Base-by-base conservation (phyloP, 768 basidiomycete genomes). In the Serendipita sp. region DNA sequence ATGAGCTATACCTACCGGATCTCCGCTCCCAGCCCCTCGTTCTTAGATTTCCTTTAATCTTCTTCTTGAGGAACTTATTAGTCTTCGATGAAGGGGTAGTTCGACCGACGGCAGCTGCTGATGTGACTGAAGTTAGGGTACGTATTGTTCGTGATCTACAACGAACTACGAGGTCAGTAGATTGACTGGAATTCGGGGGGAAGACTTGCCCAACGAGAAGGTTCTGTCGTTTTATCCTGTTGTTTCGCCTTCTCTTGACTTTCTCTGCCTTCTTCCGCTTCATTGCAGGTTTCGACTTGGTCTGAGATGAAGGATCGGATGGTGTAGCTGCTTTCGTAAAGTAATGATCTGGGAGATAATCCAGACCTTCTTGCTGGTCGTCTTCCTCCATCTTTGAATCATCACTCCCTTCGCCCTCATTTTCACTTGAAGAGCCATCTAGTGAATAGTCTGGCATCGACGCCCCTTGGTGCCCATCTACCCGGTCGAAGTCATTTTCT, bases 291-390 rank as follows among this genome's bases (percentile, higher is more conserved):
- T 31, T 60, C n/a, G 27, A 37, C 18, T 29, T 36, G 13, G 27
- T 33, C 10, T 8, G 10, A 23, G 55, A n/a, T 23, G 55, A 31
- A 31, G 16, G 27, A 23, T n/a, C 48, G 6, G 18, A 23, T 31
- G 55, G 34, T 8, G 27, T 10, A 8, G 18, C 27, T 34, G 27
- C 5, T 31, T 60, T 34, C 18, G 48, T 50, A 60, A 60, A 60
- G 55, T 60, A 60, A 29, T 60, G 55, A 3, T 60, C 55, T 23
- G 55, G 55, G 8, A 60, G 55, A 36, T 60, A 60, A 29, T 60
- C 55, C 18, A 31, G 48, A 5, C 8, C 4, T 10, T 33, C 33
- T n/a, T 23, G 16, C 8, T n/a, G 16, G 10, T 60, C 29, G 16
- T 31, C 5, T 37, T 60, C 55, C 55, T 60, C 55, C 10, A 10